Base-by-base conservation (phyloP, 1,139 yeast species). In the Geotrichum reessii region DNA sequence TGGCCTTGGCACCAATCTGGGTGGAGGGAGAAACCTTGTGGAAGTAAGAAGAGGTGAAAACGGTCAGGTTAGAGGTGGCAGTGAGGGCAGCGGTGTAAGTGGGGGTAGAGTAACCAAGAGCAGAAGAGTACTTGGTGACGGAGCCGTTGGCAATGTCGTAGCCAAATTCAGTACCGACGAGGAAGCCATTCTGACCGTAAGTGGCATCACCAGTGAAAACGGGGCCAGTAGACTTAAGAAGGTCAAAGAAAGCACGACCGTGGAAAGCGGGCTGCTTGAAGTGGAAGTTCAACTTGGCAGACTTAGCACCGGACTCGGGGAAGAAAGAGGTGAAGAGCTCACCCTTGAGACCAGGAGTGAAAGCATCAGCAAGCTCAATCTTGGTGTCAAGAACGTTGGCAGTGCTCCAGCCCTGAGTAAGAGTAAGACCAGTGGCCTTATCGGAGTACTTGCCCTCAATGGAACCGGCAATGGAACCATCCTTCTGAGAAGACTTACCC, bases 401-500 rank as follows among this genome's bases (percentile, higher is more conserved):
- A 69, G 96, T 89, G 80, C 91, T 86, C 97, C 98, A 92, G 72
- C 97, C 96, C 81, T 93, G 98, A 68, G 97, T 90, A 73, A 93
- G 80, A 67, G 97, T 85, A 73, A 93, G 81, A 65, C 98, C 98
- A 65, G 95, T 81, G 65, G 92, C 82, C 82, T 91, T 91, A 84
- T 95, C 99, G 64, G 88, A 79, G 81, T 87, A 89, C 81, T 89
- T 90, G 70, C 96, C 89, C 78, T 93, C 98, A 63, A 93, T 80
- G 71, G 88, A 84, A 69, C 96, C 96, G 65, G 92, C 85, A 70
- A 95, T 84, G 69, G 93, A 79, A 73, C 88, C 87, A 72, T 85
- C 88, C 78, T 84, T 84, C 62, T 77, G 76, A 72, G 85, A 82
- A 69, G 95, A 86, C 80, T 89, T 90, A 75, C 97, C 97, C 81